Conservation (phyloP, 2,329 filamentous ascomycete genomes). For the Blastomyces percursus region DNA sequence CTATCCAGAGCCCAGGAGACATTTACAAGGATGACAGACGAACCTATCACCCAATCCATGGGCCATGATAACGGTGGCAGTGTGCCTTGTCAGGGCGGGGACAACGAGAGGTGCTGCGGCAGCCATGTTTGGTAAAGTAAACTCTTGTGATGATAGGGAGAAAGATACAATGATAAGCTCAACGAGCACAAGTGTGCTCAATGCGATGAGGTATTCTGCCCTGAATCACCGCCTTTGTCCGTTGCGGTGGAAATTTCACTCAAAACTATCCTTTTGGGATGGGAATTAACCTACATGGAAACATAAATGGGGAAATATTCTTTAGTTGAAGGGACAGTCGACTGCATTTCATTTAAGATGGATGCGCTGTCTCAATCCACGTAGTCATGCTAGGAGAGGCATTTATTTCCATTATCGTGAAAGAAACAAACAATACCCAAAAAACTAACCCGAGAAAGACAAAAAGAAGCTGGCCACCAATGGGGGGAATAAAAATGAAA, state of each 20-base stretch:
- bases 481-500: not conserved
- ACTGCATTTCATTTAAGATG: not conserved
- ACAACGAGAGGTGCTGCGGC: slow-evolving; percentile 53
- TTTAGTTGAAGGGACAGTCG: no score
- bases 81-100: slow-evolving; percentile 71
- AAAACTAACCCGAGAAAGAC: not conserved
- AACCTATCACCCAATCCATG: slow-evolving; percentile 88
- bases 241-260: not conserved
- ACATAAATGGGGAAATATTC: not conserved
- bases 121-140: slow-evolving; percentile 7
- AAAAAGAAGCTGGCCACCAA: not conserved
- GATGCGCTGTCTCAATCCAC: not conserved
- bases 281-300: not conserved
- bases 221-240: not conserved
- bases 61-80: slow-evolving; percentile 86
- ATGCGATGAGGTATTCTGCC: not conserved
- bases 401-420: not conserved
- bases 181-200: not conserved
- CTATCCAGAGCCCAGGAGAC: not conserved
- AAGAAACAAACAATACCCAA: not conserved
- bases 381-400: not conserved
- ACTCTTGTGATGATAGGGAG: not conserved
- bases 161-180: not conserved
- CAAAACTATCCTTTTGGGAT: not conserved
- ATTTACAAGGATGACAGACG: slow-evolving; percentile 11